phyloP scores from a whole-genome alignment of 1,284 basidiomycete species.

The Cystobasidium sp. region DNA sequence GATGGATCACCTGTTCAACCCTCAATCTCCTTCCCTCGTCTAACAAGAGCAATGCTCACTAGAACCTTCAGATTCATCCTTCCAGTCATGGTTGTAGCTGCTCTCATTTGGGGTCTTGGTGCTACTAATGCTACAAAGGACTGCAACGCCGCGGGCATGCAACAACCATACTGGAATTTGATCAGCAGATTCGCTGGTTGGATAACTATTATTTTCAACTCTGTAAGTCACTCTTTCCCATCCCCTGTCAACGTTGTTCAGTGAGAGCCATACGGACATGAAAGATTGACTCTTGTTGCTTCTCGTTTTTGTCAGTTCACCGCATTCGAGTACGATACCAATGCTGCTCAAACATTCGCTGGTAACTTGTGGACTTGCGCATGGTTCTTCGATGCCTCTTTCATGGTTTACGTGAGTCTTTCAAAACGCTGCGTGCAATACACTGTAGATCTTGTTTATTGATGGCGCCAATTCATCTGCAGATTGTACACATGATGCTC shows the following conservation, averaged over 20 bases:
- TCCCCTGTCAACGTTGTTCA: neutral
- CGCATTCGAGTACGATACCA: slow-evolving; percentile 53
- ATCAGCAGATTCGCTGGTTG: slow-evolving; percentile 54
- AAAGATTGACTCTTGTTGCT: neutral
- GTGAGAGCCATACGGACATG: neutral
- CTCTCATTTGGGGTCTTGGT: slow-evolving; percentile 56
- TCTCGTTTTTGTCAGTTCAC: slow-evolving; percentile 50
- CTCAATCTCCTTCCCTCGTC: slow-evolving; percentile 54
- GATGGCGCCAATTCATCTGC: neutral
- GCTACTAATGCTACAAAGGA: slow-evolving; percentile 52
- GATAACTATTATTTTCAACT: slow-evolving; percentile 54
- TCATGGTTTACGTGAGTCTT: slow-evolving; percentile 52
- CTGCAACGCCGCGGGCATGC: slow-evolving; percentile 56
- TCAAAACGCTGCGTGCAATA: neutral
- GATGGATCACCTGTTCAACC: slow-evolving; percentile 42
- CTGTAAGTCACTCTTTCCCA: slow-evolving; percentile 47
- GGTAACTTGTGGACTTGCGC: slow-evolving; percentile 56
- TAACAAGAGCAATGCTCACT: slow-evolving; percentile 55
- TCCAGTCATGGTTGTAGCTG: slow-evolving; percentile 54
- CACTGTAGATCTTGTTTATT: neutral
- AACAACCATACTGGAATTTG: slow-evolving; percentile 55
- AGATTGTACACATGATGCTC: slow-evolving; percentile 55
- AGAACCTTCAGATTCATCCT: slow-evolving; percentile 56
- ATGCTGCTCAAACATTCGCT: slow-evolving; percentile 54
- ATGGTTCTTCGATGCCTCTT: slow-evolving; percentile 56